Percentiles rank a stretch among this genome's conserved stretches.
These are phyloP conservation scores for Arctium minus DNA, from an alignment of 129 eudicot genomes.

Conservation along the genomic window DNA sequence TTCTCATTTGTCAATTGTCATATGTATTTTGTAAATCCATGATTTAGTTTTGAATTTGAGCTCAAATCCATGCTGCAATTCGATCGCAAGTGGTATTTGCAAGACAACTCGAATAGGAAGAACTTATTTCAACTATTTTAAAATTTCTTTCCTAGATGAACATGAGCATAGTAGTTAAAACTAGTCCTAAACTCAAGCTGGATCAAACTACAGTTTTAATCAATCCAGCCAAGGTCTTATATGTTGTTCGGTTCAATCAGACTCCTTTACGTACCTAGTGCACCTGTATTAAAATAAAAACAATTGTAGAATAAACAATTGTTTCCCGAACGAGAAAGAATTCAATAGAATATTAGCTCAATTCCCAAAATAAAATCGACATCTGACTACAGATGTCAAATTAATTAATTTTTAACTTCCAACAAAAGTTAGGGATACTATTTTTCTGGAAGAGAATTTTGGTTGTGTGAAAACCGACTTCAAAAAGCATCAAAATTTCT, in stretches of 20 bases:
- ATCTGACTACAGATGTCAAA: not conserved
- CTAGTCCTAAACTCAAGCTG: not conserved
- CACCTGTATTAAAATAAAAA: not conserved
- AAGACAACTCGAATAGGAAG: not conserved
- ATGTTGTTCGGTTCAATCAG: not conserved
- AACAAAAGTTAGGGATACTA: not conserved
- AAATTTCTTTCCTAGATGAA: not conserved
- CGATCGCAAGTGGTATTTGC: not conserved
- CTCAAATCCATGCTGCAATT: not conserved
- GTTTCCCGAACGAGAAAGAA: not conserved
- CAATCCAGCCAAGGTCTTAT: not conserved
- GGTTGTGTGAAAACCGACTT: not conserved
- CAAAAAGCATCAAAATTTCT: not conserved
- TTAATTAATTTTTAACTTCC: not conserved
- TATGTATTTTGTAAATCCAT: not conserved
- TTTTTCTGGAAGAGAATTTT: not conserved
- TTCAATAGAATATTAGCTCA: not conserved
- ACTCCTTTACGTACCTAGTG: not conserved
- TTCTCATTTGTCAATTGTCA: not conserved
- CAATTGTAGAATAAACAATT: not conserved
- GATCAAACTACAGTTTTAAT: not conserved
- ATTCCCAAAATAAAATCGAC: constrained; percentile 3
- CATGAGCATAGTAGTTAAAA: not conserved
- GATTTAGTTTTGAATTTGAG: not conserved
- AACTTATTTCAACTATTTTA: not conserved